Percentiles rank a stretch among this genome's conserved stretches.
Conservation (phyloP, 1,284 basidiomycete genomes). For the Prillingera fragicola region DNA sequence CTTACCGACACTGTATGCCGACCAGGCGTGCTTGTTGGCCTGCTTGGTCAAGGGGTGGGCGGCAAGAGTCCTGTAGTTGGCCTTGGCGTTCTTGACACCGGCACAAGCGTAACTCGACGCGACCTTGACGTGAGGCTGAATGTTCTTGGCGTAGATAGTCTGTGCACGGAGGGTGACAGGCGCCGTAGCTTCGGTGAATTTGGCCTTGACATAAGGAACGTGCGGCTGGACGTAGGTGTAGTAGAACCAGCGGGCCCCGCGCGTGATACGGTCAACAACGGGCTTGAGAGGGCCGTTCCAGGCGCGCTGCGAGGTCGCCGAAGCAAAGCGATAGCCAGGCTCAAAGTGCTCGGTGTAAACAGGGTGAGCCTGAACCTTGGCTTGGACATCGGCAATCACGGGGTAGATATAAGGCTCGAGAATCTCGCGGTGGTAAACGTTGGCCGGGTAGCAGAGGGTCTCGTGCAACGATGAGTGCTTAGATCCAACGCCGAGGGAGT, state of each 20-base stretch:
- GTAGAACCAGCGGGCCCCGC: conserved; percentile 32
- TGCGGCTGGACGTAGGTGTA: conserved; percentile 40
- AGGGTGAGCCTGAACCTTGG: conserved; percentile 21
- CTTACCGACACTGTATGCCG: conserved; percentile 20
- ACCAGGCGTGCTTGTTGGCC: conserved; percentile 27
- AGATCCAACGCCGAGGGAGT: conserved; percentile 26
- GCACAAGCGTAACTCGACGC: conserved; percentile 22
- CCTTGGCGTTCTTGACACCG: conserved; percentile 14
- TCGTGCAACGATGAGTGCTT: conserved; percentile 29
- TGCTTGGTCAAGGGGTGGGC: conserved; percentile 33
- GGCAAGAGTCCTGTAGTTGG: conserved; percentile 22
- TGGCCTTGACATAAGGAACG: conserved; percentile 33
- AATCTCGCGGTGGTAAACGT: conserved; percentile 36
- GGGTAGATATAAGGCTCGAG: conserved; percentile 38
- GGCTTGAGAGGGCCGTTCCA: conserved; percentile 38
- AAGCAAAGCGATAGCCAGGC: conserved; percentile 20
- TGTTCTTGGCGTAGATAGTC: conserved; percentile 21
- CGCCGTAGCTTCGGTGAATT: conserved; percentile 27
- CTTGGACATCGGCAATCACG: conserved; percentile 22
- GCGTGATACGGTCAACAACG: conserved; percentile 25
- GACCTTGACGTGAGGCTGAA: conserved; percentile 27
- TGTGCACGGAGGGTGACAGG: conserved; percentile 29
- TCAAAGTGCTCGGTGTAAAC: conserved; percentile 28
- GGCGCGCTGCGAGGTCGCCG: conserved; percentile 7
- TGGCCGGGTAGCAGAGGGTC: conserved; percentile 41